Percentiles rank a stretch among this genome's conserved stretches.
Conservation (phyloP, 2,329 filamentous ascomycete genomes). For the Chrysosporium keratinophilum region DNA sequence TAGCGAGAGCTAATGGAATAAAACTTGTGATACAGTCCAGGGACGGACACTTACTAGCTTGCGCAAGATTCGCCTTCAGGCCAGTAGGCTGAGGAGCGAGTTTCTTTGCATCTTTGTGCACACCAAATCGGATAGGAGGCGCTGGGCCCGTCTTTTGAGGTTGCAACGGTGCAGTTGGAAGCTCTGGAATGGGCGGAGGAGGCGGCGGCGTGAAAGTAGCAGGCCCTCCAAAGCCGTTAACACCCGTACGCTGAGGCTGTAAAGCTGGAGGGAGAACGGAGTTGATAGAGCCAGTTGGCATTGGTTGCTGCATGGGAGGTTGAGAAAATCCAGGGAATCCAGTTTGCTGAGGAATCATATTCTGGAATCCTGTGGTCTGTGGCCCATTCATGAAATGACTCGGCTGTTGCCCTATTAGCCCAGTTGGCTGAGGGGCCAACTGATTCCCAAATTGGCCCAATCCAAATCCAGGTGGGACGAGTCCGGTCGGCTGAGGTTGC, state of each 20-base stretch:
- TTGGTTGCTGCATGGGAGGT: conserved; percentile 41
- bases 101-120: conserved; percentile 61
- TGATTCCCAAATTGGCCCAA: conserved; percentile 26
- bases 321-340: conserved; percentile 40
- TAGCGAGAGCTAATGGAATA: neutral
- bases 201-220: conserved; percentile 42
- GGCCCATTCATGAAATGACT: conserved; percentile 33
- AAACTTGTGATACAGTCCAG: conserved; percentile 17
- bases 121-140: conserved; percentile 80
- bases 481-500: conserved; percentile 57
- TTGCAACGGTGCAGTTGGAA: conserved; percentile 52
- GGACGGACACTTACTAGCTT: conserved; percentile 72
- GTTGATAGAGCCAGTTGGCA: conserved; percentile 40
- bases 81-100: conserved; percentile 79
- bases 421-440: conserved; percentile 25
- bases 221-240: conserved; percentile 39
- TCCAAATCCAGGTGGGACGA: conserved; percentile 25
- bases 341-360: conserved; percentile 44
- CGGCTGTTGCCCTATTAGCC: conserved; percentile 34
- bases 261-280: conserved; percentile 26
- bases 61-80: conserved; percentile 74
- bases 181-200: conserved; percentile 49
- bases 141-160: conserved; percentile 77
- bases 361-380: conserved; percentile 38
- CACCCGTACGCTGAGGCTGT: conserved; percentile 42